These are phyloP conservation scores for Fusarium sp. DNA, from an alignment of 2,329 filamentous ascomycete genomes.

Conservation along the genomic window DNA sequence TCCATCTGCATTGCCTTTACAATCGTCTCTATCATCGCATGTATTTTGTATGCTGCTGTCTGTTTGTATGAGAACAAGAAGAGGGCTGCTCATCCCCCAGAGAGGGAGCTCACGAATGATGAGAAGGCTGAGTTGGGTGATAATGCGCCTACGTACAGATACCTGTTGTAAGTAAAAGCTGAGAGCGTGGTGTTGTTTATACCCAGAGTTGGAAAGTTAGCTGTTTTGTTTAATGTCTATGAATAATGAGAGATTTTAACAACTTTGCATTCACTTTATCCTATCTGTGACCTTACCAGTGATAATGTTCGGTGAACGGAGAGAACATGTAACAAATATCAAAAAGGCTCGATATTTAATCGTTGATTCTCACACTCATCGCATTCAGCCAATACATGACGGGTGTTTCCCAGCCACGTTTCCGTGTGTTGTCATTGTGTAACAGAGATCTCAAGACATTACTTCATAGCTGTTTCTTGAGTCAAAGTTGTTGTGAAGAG, in stretches of 20 bases:
- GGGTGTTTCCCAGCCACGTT: background rate
- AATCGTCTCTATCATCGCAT: conserved; percentile 72
- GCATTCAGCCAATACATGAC: background rate
- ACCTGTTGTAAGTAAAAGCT: conserved; percentile 59
- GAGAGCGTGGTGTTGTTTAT: conserved; percentile 1
- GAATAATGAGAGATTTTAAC: conserved; percentile 19
- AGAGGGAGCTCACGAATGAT: conserved; percentile 64
- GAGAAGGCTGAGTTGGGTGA: conserved; percentile 73
- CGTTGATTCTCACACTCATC: background rate
- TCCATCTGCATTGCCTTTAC: conserved; percentile 81
- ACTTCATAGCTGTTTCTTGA: background rate
- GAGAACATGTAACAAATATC: background rate
- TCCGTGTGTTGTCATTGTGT: background rate
- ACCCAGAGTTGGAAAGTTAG: conserved; percentile 10
- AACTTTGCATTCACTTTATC: background rate
- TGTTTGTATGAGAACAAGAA: conserved; percentile 71
- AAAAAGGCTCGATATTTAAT: background rate
- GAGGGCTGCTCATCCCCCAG: conserved; percentile 63
- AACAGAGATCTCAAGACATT: background rate
- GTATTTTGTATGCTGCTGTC: conserved; percentile 68
- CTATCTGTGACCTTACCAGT: no score
- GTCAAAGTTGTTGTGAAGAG: background rate
- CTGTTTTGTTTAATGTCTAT: conserved; percentile 12
- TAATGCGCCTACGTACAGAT: conserved; percentile 70
- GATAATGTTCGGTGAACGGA: no score